Evolutionary conservation across 1,139 yeast species (phyloP).

Genomic region (Sugiyamaella paludigena): DNA sequence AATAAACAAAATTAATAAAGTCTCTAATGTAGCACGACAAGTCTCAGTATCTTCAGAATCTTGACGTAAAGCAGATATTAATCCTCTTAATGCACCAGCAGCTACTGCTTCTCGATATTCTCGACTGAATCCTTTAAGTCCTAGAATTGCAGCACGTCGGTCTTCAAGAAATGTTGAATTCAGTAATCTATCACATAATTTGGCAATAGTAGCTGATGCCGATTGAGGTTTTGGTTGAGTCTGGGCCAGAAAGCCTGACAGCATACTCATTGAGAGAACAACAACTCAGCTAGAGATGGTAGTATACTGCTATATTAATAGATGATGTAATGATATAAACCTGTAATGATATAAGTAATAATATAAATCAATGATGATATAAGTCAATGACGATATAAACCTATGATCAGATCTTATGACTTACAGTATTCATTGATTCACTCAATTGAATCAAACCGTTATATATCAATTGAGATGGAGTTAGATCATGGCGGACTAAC

Average conservation of each 20-base stretch:
- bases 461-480: no score
- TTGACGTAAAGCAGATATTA: constrained; percentile 62
- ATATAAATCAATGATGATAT: no score
- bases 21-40: constrained; percentile 82
- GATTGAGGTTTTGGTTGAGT: constrained; percentile 54
- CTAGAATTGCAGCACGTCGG: constrained; percentile 86
- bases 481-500: no score
- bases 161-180: constrained; percentile 83
- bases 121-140: constrained; percentile 84
- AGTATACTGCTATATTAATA: no score
- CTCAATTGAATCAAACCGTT: no score
- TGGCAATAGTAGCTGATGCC: constrained; percentile 85
- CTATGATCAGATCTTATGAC: no score
- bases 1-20: constrained; percentile 75
- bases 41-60: constrained; percentile 69
- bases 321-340: no score
- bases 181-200: constrained; percentile 80
- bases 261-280: constrained; percentile 29
- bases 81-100: constrained; percentile 79
- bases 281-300: no score
- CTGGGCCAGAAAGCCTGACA: constrained; percentile 48
- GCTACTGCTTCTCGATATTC: constrained; percentile 89
- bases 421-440: no score
- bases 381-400: no score
- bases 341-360: no score